phyloP scores from a whole-genome alignment of 495 filamentous ascomycete species.

The Tuber brumale region DNA sequence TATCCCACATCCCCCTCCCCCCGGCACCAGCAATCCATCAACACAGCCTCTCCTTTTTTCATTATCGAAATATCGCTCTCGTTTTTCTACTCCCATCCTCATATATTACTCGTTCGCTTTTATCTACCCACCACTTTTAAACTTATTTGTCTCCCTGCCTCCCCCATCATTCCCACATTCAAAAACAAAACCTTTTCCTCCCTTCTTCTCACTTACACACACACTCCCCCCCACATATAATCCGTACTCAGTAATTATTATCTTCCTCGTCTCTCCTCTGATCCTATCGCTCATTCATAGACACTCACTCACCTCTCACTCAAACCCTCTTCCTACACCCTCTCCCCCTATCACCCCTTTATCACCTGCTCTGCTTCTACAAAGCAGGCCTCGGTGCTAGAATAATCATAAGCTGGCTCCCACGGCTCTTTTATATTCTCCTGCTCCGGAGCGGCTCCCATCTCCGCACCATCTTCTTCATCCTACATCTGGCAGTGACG shows the following conservation, averaged over 20 bases:
- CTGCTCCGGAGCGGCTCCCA: conserved; percentile 41
- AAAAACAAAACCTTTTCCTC: background rate
- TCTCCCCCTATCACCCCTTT: conserved; percentile 10
- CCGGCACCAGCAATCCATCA: background rate
- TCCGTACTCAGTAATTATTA: conserved; percentile 3
- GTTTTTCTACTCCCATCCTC: conserved; percentile 16
- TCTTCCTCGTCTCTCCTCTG: conserved; percentile 3
- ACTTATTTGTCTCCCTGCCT: conserved; percentile 8
- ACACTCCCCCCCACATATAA: conserved; percentile 7
- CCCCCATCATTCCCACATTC: conserved; percentile 7
- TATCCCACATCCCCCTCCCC: background rate
- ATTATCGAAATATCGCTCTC: conserved; percentile 1
- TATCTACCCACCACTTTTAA: conserved; percentile 16
- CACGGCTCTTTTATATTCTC: conserved; percentile 40
- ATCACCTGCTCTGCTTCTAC: conserved; percentile 34
- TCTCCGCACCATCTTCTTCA: conserved; percentile 42
- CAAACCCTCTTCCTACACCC: conserved; percentile 8
- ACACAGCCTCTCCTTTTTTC: conserved; percentile 5
- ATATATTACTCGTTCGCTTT: conserved; percentile 20
- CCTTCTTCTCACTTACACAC: conserved; percentile 1
- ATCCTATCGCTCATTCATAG: conserved; percentile 9
- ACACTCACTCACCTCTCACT: conserved; percentile 4
- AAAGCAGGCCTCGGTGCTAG: conserved; percentile 38
- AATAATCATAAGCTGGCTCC: conserved; percentile 42
- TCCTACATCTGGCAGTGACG: conserved; percentile 31